phyloP scores from a whole-genome alignment of 306 rosid species.

The Canavalia ensiformis region DNA sequence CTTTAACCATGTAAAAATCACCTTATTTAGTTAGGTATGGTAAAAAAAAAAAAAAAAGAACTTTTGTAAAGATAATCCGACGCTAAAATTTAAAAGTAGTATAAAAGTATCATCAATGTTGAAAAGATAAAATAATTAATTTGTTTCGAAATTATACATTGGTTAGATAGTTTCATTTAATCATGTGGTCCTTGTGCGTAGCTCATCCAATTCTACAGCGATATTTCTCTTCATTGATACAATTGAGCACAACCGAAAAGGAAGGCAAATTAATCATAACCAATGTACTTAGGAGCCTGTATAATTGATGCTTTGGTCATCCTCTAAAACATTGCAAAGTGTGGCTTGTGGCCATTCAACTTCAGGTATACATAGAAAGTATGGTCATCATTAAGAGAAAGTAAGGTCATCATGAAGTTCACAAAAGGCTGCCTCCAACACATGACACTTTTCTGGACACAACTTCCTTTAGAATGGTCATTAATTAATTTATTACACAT shows the following conservation, averaged over 20 bases:
- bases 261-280: slow-evolving; percentile 46
- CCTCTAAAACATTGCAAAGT: slow-evolving; percentile 39
- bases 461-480: slow-evolving; percentile 15
- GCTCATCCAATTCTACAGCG: slow-evolving; percentile 19
- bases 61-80: no score
- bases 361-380: slow-evolving; percentile 35
- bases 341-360: slow-evolving; percentile 25
- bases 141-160: not conserved
- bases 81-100: slow-evolving; percentile 6
- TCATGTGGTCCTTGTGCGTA: slow-evolving; percentile 21
- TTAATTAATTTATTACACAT: slow-evolving; percentile 27
- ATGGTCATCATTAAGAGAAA: slow-evolving; percentile 47
- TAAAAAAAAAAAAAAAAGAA: no score
- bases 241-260: slow-evolving; percentile 44
- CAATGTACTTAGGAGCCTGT: slow-evolving; percentile 44
- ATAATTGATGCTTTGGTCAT: slow-evolving; percentile 35
- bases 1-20: no score
- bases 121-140: slow-evolving; percentile 11
- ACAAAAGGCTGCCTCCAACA: slow-evolving; percentile 49
- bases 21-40: no score
- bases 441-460: slow-evolving; percentile 42
- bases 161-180: slow-evolving; percentile 18
- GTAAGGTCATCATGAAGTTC: slow-evolving; percentile 48
- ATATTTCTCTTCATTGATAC: slow-evolving; percentile 12
- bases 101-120: not conserved